phyloP scores from a whole-genome alignment of 2,329 filamentous ascomycete genomes.

The Colletotrichum phormii region DNA sequence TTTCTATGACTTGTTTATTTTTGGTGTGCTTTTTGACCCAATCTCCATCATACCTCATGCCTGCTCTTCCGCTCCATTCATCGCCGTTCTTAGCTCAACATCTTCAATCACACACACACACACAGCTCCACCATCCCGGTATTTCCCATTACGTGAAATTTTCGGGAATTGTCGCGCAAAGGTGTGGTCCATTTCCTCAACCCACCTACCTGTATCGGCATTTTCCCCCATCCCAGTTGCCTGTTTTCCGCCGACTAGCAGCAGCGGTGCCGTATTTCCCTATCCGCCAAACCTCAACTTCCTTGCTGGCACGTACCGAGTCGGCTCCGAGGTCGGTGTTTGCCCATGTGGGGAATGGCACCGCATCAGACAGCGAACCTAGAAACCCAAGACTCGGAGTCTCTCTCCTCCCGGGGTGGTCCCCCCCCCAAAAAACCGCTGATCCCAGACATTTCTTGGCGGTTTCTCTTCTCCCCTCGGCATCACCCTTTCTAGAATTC shows the following conservation, averaged over 20 bases:
- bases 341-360: not conserved
- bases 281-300: not conserved
- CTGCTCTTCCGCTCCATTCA: not conserved
- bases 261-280: not conserved
- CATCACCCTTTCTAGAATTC: not conserved
- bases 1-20: not conserved
- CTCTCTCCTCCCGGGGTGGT: not conserved
- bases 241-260: not conserved
- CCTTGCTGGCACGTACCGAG: not conserved
- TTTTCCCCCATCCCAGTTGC: not conserved
- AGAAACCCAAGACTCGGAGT: not conserved
- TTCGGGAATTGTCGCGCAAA: conserved; percentile 18
- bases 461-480: not conserved
- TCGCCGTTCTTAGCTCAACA: not conserved
- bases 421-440: not conserved
- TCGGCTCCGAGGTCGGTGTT: not conserved
- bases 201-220: not conserved
- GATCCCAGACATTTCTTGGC: not conserved
- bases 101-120: conserved; percentile 1
- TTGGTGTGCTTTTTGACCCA: not conserved
- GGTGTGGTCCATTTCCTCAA: not conserved
- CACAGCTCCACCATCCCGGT: conserved; percentile 22
- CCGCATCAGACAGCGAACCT: not conserved
- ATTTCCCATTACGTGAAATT: conserved; percentile 31
- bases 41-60: too few relatives aligned